A percentile compares a stretch with the other conserved stretches of the same genome.
Evolutionary conservation across 2,329 filamentous ascomycete species (phyloP).

Genomic region (Calonectria hongkongensis): DNA sequence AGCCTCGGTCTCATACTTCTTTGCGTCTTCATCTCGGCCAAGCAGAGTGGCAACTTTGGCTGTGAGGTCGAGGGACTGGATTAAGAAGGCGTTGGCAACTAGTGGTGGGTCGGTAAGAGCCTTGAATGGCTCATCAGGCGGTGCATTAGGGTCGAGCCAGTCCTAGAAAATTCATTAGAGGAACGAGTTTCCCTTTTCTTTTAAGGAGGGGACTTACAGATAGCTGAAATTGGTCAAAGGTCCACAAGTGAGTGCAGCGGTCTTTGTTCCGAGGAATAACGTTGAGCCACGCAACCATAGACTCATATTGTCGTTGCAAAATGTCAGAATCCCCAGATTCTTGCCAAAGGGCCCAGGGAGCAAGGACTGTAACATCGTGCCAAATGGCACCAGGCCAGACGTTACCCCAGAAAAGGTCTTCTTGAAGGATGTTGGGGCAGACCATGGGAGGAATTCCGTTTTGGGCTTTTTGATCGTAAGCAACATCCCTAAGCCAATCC

Average conservation of each 20-base stretch:
- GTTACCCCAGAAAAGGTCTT: slow-evolving; percentile 43
- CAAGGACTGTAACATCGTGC: slow-evolving; percentile 65
- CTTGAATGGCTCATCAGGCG: slow-evolving; percentile 61
- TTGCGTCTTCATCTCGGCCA: slow-evolving; percentile 46
- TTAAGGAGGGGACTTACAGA: slow-evolving; percentile 39
- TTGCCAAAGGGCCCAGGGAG: slow-evolving; percentile 64
- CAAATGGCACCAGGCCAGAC: slow-evolving; percentile 61
- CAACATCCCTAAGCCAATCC: slow-evolving; percentile 53
- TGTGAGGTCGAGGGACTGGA: slow-evolving; percentile 64
- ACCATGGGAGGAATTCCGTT: slow-evolving; percentile 51
- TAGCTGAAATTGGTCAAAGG: slow-evolving; percentile 46
- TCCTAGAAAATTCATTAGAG: slow-evolving; percentile 59
- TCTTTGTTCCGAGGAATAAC: slow-evolving; percentile 56
- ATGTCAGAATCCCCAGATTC: slow-evolving; percentile 61
- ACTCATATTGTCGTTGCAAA: slow-evolving; percentile 61
- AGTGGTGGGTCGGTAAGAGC: slow-evolving; percentile 63
- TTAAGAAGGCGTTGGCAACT: slow-evolving; percentile 68
- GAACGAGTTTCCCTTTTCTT: fast-evolving
- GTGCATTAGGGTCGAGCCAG: slow-evolving; percentile 69
- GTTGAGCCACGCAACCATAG: slow-evolving; percentile 64
- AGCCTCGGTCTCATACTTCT: slow-evolving; percentile 42
- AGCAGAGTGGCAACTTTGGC: slow-evolving; percentile 59
- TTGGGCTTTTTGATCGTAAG: slow-evolving; percentile 45
- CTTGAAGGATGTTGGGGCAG: slow-evolving; percentile 41
- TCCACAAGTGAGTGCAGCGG: slow-evolving; percentile 64